phyloP scores from a whole-genome alignment of 2,329 filamentous ascomycete genomes.

The Colletotrichum navitas region DNA sequence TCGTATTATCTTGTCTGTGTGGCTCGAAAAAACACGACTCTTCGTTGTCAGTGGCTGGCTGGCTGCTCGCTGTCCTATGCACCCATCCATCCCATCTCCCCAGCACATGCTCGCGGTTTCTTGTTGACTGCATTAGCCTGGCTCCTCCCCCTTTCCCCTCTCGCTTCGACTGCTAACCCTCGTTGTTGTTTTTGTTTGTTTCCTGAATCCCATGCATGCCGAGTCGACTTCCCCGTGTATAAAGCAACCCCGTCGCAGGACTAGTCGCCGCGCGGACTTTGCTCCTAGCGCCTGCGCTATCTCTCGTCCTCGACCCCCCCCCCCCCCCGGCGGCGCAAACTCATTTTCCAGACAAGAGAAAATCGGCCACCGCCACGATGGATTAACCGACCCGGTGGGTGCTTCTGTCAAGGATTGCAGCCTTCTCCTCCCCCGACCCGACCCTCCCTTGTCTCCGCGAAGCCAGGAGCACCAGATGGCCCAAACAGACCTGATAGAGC shows the following conservation, averaged over 20 bases:
- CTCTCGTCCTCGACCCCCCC: constrained; percentile 29
- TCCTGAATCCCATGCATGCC: neutral
- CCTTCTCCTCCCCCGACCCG: constrained; percentile 1
- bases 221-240: constrained; percentile 14
- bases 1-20: neutral
- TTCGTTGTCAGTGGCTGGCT: too few species aligned
- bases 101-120: neutral
- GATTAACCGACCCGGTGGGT: constrained; percentile 22
- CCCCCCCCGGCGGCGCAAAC: constrained; percentile 34
- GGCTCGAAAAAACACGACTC: neutral
- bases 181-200: constrained; percentile 3
- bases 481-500: neutral
- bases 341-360: constrained; percentile 4
- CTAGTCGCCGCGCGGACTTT: constrained; percentile 21
- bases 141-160: neutral
- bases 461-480: constrained; percentile 29
- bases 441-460: constrained; percentile 9
- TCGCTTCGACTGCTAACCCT: neutral
- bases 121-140: neutral
- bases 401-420: constrained; percentile 24
- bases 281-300: constrained; percentile 33
- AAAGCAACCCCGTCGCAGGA: neutral
- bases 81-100: neutral
- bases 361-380: constrained; percentile 22
- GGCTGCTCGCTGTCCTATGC: neutral